These are phyloP conservation scores for Periglandula ipomoeae DNA, from an alignment of 2,329 filamentous ascomycete genomes.

Conservation along the genomic window DNA sequence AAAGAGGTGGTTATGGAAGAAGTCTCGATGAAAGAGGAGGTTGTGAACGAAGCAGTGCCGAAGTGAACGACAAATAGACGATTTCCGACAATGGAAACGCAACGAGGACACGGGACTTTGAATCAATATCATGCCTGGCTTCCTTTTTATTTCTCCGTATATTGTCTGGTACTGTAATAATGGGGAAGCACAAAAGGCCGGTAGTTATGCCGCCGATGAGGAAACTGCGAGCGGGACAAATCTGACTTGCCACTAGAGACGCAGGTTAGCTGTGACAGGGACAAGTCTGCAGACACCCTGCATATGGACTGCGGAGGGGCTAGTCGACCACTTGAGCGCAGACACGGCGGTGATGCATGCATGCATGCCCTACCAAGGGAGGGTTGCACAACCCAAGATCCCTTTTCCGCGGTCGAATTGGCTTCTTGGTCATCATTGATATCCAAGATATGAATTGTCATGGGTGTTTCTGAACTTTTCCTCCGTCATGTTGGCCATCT, in stretches of 20 bases:
- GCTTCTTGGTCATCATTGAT: neutral
- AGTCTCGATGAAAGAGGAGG: slow-evolving; percentile 14
- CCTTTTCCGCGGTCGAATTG: neutral
- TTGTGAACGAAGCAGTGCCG: neutral
- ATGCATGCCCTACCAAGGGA: slow-evolving; percentile 3
- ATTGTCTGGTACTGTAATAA: no score
- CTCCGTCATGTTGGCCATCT: neutral
- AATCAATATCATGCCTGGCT: no score
- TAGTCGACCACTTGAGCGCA: neutral
- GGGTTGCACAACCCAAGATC: slow-evolving; percentile 1
- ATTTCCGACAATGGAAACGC: no score
- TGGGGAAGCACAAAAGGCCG: neutral
- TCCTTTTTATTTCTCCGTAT: no score
- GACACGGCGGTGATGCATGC: slow-evolving; percentile 3
- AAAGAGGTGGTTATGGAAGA: slow-evolving; percentile 14
- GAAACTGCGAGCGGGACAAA: neutral
- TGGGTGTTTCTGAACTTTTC: neutral
- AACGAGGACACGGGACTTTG: no score
- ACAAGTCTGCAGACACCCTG: slow-evolving; percentile 3
- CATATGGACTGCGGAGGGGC: neutral
- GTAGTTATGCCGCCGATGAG: neutral
- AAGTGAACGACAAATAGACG: neutral
- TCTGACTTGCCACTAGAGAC: neutral
- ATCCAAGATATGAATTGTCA: neutral
- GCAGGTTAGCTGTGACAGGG: neutral